Evolutionary conservation across 306 rosid genomes (phyloP).

Genomic region (Malus orientalis): DNA sequence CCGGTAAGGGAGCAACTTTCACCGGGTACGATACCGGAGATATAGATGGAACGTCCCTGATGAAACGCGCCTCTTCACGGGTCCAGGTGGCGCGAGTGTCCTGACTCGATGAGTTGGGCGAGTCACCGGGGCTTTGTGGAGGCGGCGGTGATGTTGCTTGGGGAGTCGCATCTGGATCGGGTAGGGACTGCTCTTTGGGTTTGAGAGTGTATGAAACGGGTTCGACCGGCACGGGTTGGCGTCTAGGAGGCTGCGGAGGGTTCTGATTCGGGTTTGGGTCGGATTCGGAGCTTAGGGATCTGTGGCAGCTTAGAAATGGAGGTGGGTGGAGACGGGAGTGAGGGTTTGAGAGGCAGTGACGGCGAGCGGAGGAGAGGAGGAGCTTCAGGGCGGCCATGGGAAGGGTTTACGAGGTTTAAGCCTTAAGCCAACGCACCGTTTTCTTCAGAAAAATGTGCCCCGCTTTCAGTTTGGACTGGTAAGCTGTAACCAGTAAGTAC

Average conservation of each 20-base stretch:
- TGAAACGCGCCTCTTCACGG: slow-evolving; percentile 65
- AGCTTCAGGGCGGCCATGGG: slow-evolving; percentile 68
- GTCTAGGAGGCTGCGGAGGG: slow-evolving; percentile 12
- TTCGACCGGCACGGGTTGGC: slow-evolving; percentile 38
- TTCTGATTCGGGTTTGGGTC: slow-evolving; percentile 22
- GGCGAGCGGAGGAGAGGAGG: slow-evolving; percentile 62
- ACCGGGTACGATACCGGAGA: slow-evolving; percentile 49
- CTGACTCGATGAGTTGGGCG: background rate
- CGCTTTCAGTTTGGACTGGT: background rate
- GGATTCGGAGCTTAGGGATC: slow-evolving; percentile 37
- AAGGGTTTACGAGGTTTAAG: slow-evolving; percentile 31
- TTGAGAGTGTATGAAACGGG: slow-evolving; percentile 66
- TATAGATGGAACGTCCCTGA: slow-evolving; percentile 54
- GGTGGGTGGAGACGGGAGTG: slow-evolving; percentile 20
- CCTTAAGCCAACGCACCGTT: background rate
- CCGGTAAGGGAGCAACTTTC: slow-evolving; percentile 83
- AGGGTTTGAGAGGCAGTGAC: slow-evolving; percentile 42
- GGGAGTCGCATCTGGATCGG: slow-evolving; percentile 17
- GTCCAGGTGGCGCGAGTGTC: slow-evolving; percentile 41
- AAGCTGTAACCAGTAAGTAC: background rate
- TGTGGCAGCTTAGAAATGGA: slow-evolving; percentile 23
- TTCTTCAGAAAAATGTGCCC: background rate
- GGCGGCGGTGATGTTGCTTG: slow-evolving; percentile 19
- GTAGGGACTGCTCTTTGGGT: slow-evolving; percentile 37
- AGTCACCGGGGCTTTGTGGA: slow-evolving; percentile 3